Evolutionary conservation across 331 rosid genomes (phyloP).

Genomic region (Cydonia oblonga): DNA sequence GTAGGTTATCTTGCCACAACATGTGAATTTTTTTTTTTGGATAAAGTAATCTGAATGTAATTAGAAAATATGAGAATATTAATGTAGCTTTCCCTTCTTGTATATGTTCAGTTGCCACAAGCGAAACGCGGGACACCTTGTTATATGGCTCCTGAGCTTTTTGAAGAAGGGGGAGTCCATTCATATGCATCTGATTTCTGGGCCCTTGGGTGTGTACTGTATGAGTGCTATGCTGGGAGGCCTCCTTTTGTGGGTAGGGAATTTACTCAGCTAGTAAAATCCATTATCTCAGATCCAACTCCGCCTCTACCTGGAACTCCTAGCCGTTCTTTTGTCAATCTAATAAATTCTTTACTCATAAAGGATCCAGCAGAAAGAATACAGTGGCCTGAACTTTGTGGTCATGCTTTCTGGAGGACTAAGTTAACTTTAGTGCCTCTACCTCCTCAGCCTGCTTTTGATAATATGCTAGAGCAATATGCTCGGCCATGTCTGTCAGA

Average conservation of each 20-base stretch:
- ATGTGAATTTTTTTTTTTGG: neutral
- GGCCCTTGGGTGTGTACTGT: conserved; percentile 96
- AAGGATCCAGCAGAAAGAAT: conserved; percentile 97
- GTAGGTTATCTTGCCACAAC: conserved; percentile 29
- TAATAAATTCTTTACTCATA: conserved; percentile 71
- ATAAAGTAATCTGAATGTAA: neutral
- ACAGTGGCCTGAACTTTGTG: conserved; percentile 86
- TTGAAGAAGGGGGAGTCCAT: conserved; percentile 89
- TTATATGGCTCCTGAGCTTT: conserved; percentile 99
- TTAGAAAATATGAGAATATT: conserved; percentile 11
- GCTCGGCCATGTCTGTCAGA: conserved; percentile 65
- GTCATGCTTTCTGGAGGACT: conserved; percentile 81
- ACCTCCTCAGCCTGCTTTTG: conserved; percentile 92
- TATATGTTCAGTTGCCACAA: conserved; percentile 60
- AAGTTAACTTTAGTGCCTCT: conserved; percentile 45
- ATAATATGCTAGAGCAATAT: conserved; percentile 55
- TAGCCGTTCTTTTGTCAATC: conserved; percentile 79
- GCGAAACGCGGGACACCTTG: conserved; percentile 96
- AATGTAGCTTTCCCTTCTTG: conserved; percentile 19
- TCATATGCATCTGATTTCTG: conserved; percentile 92
- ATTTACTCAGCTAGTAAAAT: conserved; percentile 84
- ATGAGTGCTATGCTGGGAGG: conserved; percentile 82
- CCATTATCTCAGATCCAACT: conserved; percentile 78
- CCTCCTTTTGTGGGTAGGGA: conserved; percentile 94
- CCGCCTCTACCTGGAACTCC: conserved; percentile 91